Conservation (phyloP, 371 early-diverging fungal genomes). For the Mucor saturninus region DNA sequence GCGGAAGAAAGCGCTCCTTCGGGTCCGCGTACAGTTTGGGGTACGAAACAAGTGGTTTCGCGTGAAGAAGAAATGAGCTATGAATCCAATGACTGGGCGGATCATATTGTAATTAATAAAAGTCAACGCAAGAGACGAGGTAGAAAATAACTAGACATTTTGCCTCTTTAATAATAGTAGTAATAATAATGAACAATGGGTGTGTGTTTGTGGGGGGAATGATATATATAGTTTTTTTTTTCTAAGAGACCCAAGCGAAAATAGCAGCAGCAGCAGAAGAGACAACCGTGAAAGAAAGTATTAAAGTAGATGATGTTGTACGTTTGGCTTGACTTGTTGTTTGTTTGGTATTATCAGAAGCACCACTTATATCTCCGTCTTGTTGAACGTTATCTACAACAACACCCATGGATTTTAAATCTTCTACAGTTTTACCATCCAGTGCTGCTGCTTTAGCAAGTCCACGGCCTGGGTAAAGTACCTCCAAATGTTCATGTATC, state of each 20-base stretch:
- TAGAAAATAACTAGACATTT: constrained; percentile 20
- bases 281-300: background rate
- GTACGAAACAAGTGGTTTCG: constrained; percentile 50
- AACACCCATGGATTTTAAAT: constrained; percentile 16
- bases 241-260: background rate
- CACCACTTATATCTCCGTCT: background rate
- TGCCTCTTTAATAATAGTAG: too few species aligned
- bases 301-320: background rate
- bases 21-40: constrained; percentile 60
- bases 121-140: constrained; percentile 37
- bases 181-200: constrained; percentile 3
- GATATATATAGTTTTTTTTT: background rate
- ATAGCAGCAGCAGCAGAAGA: background rate
- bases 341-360: background rate
- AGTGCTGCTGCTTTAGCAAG: constrained; percentile 35
- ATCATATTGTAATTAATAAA: constrained; percentile 44
- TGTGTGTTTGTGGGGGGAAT: background rate
- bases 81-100: constrained; percentile 39
- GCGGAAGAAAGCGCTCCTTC: background rate
- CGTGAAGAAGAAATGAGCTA: constrained; percentile 24
- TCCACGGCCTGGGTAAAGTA: constrained; percentile 49
- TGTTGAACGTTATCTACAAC: background rate
- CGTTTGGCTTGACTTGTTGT: constrained; percentile 2
- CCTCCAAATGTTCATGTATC: constrained; percentile 20
- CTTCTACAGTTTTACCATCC: constrained; percentile 22